phyloP scores from a whole-genome alignment of 2,329 filamentous ascomycete genomes.

The Corynespora cassiicola region DNA sequence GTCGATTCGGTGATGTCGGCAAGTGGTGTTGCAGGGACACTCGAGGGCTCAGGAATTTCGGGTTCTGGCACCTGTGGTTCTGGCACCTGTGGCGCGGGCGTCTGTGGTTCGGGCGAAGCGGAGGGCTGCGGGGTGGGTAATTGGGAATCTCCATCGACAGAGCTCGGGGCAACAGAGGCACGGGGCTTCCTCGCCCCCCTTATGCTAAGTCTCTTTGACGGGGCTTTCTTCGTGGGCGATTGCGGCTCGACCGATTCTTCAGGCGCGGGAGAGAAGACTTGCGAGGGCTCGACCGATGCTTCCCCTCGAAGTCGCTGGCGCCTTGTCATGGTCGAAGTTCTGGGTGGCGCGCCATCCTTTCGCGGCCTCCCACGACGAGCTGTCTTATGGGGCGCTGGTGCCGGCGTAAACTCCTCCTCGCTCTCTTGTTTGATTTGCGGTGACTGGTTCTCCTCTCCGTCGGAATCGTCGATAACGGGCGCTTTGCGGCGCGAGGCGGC shows the following conservation, averaged over 20 bases:
- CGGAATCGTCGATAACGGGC: constrained; percentile 75
- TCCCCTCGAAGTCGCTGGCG: constrained; percentile 54
- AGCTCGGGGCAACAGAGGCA: constrained; percentile 46
- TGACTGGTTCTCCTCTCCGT: constrained; percentile 75
- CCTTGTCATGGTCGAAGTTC: constrained; percentile 46
- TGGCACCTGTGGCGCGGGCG: constrained; percentile 65
- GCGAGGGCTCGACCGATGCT: constrained; percentile 63
- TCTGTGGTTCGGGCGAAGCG: constrained; percentile 62
- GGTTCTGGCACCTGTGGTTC: constrained; percentile 62
- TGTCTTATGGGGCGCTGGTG: constrained; percentile 68
- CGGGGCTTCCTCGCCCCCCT: constrained; percentile 49
- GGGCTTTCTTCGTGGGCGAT: constrained; percentile 34
- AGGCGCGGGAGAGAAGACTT: constrained; percentile 65
- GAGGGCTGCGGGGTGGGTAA: constrained; percentile 59
- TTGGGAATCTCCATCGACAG: constrained; percentile 48
- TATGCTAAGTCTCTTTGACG: constrained; percentile 73
- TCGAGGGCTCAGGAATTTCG: constrained; percentile 58
- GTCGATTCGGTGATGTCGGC: constrained; percentile 75
- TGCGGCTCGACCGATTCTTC: constrained; percentile 56
- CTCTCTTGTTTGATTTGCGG: constrained; percentile 65
- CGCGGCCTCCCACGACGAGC: constrained; percentile 64
- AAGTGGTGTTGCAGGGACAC: constrained; percentile 60
- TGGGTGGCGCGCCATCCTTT: constrained; percentile 27
- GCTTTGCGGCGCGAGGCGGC: constrained; percentile 69
- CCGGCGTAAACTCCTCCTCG: constrained; percentile 79